Conservation (phyloP, 768 basidiomycete genomes). For the Multifurca ochricompacta region DNA sequence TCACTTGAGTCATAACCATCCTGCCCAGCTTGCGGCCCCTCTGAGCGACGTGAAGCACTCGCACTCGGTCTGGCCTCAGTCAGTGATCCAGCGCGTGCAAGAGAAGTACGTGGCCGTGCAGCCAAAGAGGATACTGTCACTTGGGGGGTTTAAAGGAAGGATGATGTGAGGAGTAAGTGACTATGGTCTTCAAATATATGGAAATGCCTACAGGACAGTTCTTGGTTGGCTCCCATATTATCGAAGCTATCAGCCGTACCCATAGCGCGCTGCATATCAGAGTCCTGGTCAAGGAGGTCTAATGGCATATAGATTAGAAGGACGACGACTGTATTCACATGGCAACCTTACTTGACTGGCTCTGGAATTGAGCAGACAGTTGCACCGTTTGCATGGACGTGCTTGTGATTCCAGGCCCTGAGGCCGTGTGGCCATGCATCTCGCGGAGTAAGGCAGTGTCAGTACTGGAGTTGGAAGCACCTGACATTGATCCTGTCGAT, state of each 20-base stretch:
- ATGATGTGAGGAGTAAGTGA: not conserved
- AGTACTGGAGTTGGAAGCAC: constrained; percentile 8
- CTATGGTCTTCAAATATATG: not conserved
- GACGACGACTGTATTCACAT: not conserved
- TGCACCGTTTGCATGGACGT: constrained; percentile 17
- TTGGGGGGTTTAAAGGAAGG: constrained; percentile 2
- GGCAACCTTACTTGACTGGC: constrained; percentile 13
- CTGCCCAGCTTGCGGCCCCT: not conserved
- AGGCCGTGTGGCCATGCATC: not conserved
- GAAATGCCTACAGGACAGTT: constrained; percentile 12
- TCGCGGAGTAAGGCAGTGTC: constrained; percentile 15
- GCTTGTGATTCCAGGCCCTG: not conserved
- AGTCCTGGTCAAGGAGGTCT: constrained; percentile 23
- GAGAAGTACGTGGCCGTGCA: constrained; percentile 9
- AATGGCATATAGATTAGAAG: not conserved
- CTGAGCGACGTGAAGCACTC: constrained; percentile 9
- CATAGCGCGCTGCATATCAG: constrained; percentile 21
- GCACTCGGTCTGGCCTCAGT: constrained; percentile 14
- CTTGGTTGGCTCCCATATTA: constrained; percentile 10
- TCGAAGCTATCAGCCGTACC: constrained; percentile 19
- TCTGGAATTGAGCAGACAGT: constrained; percentile 18
- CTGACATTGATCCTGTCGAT: constrained; percentile 13
- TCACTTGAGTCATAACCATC: constrained; percentile 12
- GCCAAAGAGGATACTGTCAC: constrained; percentile 5
- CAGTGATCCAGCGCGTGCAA: constrained; percentile 18